Conservation (phyloP, 345 rosid species). For the Populus ilicifolia region DNA sequence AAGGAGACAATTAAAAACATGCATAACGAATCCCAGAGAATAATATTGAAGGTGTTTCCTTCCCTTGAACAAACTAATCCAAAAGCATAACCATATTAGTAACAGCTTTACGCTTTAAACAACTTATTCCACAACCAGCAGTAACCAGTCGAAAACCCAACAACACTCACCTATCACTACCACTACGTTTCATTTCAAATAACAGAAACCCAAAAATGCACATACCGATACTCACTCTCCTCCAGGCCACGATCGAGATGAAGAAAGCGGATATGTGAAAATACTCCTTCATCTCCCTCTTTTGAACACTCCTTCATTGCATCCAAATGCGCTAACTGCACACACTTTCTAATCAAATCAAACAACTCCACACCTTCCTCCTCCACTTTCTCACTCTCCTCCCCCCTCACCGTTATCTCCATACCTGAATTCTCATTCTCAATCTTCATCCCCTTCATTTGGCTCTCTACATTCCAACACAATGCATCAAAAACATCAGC, state of each 20-base stretch:
- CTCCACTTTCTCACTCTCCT: constrained; percentile 28
- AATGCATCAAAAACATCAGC: constrained; percentile 67
- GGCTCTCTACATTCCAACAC: constrained; percentile 64
- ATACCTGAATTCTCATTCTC: constrained; percentile 34
- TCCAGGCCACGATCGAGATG: constrained; percentile 65
- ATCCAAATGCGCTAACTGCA: constrained; percentile 76
- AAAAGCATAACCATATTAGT: too few species aligned
- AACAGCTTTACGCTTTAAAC: too few species aligned
- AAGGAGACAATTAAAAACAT: too few species aligned
- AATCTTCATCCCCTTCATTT: constrained; percentile 43
- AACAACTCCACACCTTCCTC: constrained; percentile 49
- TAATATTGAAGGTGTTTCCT: too few species aligned
- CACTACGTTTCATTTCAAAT: not conserved
- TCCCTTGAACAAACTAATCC: too few species aligned
- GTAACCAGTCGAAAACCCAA: not conserved
- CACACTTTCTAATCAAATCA: constrained; percentile 46
- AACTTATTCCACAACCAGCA: too few species aligned
- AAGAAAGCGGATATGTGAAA: constrained; percentile 60
- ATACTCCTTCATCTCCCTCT: constrained; percentile 51
- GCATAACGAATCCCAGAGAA: too few species aligned
- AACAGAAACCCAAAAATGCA: not conserved
- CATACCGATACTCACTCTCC: constrained; percentile 66
- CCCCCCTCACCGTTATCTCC: constrained; percentile 40
- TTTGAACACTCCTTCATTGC: constrained; percentile 44
- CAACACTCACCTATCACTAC: not conserved